These are phyloP conservation scores for Kalanchoe fedtschenkoi DNA, from an alignment of 164 flowering plant species.

Conservation along the genomic window DNA sequence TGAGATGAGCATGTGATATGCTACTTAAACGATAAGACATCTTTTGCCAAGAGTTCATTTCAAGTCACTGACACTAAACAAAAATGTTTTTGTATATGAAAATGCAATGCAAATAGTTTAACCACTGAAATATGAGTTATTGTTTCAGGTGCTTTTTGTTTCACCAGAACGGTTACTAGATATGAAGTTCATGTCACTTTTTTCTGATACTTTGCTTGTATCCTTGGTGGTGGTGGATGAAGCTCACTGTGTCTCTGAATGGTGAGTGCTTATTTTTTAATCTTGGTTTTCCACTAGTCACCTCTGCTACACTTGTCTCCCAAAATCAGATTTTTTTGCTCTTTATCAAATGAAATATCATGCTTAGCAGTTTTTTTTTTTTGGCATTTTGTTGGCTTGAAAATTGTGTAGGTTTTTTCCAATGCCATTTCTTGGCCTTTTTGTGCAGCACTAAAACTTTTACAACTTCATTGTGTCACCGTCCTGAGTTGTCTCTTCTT, in stretches of 20 bases:
- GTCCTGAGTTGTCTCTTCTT: background rate
- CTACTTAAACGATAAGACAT: background rate
- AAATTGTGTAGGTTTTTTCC: background rate
- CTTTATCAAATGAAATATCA: background rate
- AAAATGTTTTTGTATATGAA: background rate
- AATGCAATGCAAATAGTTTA: background rate
- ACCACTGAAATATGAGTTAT: background rate
- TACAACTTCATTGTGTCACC: background rate
- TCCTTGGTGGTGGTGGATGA: slow-evolving; percentile 94
- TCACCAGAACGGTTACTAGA: slow-evolving; percentile 90
- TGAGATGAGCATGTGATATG: background rate
- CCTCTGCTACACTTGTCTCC: background rate
- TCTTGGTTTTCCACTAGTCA: background rate
- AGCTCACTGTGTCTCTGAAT: slow-evolving; percentile 97
- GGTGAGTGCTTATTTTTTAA: slow-evolving; percentile 38
- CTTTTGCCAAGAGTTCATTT: background rate
- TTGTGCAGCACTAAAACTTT: slow-evolving; percentile 7
- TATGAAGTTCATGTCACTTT: slow-evolving; percentile 57
- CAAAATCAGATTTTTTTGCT: no score
- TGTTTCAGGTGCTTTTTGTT: slow-evolving; percentile 79
- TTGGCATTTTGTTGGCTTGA: background rate
- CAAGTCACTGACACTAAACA: background rate
- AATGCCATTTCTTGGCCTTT: background rate
- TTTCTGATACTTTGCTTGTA: slow-evolving; percentile 33
- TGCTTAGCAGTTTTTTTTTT: background rate